These are phyloP conservation scores for Fusarium buxicola DNA, from an alignment of 2,329 filamentous ascomycete genomes.

Conservation along the genomic window DNA sequence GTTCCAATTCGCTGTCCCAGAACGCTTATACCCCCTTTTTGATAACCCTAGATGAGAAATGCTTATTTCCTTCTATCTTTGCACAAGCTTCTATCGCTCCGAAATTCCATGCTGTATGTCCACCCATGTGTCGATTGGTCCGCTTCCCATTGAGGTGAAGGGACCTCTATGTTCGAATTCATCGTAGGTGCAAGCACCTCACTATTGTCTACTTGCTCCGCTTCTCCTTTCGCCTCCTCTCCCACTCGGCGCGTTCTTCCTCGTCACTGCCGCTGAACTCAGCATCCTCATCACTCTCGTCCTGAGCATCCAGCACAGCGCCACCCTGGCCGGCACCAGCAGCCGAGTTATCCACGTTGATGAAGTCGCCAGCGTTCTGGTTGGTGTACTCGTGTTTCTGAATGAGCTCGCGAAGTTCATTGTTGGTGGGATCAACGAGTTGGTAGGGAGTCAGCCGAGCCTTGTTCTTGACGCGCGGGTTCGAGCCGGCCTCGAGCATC, in stretches of 20 bases:
- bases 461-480: conserved; percentile 72
- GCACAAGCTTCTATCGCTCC: conserved; percentile 45
- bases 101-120: conserved; percentile 38
- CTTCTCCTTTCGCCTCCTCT: conserved; percentile 61
- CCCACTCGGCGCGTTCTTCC: conserved; percentile 72
- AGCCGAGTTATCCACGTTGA: conserved; percentile 51
- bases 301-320: conserved; percentile 36
- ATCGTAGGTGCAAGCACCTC: conserved; percentile 14
- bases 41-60: conserved; percentile 41
- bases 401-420: conserved; percentile 70
- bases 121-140: conserved; percentile 24
- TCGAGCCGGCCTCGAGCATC: conserved; percentile 82
- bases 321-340: conserved; percentile 15
- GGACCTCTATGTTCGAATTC: conserved; percentile 27
- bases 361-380: conserved; percentile 69
- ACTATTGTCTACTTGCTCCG: conserved; percentile 34
- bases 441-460: conserved; percentile 77
- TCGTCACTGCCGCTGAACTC: conserved; percentile 74
- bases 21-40: conserved; percentile 39
- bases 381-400: conserved; percentile 76
- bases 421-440: conserved; percentile 78
- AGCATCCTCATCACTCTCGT: conserved; percentile 63
- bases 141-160: conserved; percentile 22
- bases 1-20: conserved; percentile 18
- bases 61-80: conserved; percentile 41